Conservation (phyloP, 1,139 yeast genomes). For the Pichia terricola region DNA sequence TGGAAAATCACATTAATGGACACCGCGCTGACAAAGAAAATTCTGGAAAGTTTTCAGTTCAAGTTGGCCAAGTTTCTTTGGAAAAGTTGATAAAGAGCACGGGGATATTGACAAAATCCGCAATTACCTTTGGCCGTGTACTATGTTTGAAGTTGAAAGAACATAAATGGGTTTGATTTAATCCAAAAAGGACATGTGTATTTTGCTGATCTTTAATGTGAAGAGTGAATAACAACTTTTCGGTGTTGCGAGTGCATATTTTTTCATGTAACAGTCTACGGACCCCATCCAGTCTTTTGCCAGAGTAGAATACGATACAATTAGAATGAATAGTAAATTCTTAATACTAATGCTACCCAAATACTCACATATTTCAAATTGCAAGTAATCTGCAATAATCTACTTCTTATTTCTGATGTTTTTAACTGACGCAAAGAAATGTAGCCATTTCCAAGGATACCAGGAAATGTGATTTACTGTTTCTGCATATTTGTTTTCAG, state of each 20-base stretch:
- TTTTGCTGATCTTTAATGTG: conserved; percentile 10
- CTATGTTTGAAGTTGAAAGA: conserved; percentile 9
- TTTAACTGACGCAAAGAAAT: too few relatives aligned
- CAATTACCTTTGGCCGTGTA: neutral
- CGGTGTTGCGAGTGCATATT: neutral
- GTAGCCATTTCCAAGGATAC: too few relatives aligned
- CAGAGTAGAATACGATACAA: neutral
- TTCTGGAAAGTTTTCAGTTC: neutral
- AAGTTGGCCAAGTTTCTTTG: too few relatives aligned
- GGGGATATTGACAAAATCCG: conserved; percentile 9
- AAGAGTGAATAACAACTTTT: conserved; percentile 7
- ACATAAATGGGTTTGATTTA: conserved; percentile 11
- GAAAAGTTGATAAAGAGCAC: conserved; percentile 7
- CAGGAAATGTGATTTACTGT: too few relatives aligned
- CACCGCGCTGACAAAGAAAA: neutral
- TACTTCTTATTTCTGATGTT: too few relatives aligned
- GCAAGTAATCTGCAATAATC: too few relatives aligned
- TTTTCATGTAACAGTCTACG: neutral
- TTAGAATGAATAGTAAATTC: conserved; percentile 4
- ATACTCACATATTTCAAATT: neutral
- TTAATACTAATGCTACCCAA: neutral
- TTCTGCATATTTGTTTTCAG: too few relatives aligned
- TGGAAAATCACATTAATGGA: neutral
- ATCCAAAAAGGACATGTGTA: conserved; percentile 13
- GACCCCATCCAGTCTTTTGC: neutral